Evolutionary conservation across 2,329 filamentous ascomycete genomes (phyloP).

Genomic region (Lachnellula occidentalis): DNA sequence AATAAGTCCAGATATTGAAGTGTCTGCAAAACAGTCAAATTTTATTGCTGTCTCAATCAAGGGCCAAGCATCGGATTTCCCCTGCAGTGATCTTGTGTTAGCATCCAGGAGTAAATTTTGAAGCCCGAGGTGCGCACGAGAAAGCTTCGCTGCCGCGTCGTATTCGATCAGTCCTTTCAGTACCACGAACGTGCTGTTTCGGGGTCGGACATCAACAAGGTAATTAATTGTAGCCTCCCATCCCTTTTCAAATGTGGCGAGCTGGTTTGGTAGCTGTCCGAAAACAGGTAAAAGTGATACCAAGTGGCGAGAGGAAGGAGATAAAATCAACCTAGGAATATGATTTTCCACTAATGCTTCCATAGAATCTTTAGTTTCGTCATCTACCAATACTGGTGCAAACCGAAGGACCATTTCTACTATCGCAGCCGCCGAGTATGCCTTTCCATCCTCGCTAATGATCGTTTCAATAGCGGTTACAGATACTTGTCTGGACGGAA

Average conservation of each 20-base stretch:
- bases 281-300: conserved; percentile 59
- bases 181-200: conserved; percentile 28
- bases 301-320: conserved; percentile 62
- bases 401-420: conserved; percentile 47
- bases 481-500: conserved; percentile 20
- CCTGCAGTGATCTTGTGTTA: conserved; percentile 36
- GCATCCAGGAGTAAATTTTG: conserved; percentile 43
- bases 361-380: conserved; percentile 41
- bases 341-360: conserved; percentile 48
- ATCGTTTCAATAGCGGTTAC: conserved; percentile 42
- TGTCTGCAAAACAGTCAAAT: conserved; percentile 23
- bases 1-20: conserved; percentile 29
- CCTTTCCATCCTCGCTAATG: conserved; percentile 54
- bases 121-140: conserved; percentile 36
- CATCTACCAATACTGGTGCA: conserved; percentile 36
- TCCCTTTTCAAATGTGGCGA: conserved; percentile 15
- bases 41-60: conserved; percentile 45
- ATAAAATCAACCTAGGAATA: conserved; percentile 55
- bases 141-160: conserved; percentile 34
- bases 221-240: conserved; percentile 36
- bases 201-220: conserved; percentile 33
- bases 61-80: conserved; percentile 35
- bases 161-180: conserved; percentile 45
- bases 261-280: conserved; percentile 38
- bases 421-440: conserved; percentile 57